phyloP scores from a whole-genome alignment of 2,329 filamentous ascomycete species.

The Colletotrichum sp. region DNA sequence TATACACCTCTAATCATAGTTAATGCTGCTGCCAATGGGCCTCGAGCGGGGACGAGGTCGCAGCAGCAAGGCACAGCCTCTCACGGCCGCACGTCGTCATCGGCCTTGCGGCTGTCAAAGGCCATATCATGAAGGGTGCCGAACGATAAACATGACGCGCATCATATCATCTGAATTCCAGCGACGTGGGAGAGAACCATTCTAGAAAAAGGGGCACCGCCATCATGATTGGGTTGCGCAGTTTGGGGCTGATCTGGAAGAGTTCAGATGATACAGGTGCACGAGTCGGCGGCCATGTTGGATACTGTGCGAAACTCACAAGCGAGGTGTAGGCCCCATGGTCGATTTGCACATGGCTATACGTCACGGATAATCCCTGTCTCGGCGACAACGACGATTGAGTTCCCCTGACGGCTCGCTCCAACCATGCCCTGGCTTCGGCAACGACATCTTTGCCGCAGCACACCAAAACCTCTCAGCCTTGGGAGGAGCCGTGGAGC shows the following conservation, averaged over 20 bases:
- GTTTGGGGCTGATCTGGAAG: background rate
- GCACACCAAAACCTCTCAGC: background rate
- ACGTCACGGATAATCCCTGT: background rate
- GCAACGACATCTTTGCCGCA: background rate
- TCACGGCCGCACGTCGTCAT: background rate
- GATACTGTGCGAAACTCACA: background rate
- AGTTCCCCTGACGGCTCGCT: background rate
- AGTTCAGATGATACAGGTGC: conserved; percentile 9
- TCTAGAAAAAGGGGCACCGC: background rate
- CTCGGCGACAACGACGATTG: background rate
- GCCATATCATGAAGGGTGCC: background rate
- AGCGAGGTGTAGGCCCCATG: background rate
- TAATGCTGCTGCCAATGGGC: background rate
- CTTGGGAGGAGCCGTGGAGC: background rate
- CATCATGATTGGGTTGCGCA: background rate
- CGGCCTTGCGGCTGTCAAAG: background rate
- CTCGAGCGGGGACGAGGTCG: background rate
- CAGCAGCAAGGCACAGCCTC: background rate
- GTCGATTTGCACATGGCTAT: background rate
- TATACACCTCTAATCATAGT: background rate
- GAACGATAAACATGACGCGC: background rate
- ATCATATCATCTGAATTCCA: background rate
- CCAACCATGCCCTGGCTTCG: background rate
- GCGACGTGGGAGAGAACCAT: background rate
- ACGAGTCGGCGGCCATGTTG: background rate